These are phyloP conservation scores for Cordyceps farinosa DNA, from an alignment of 2,329 filamentous ascomycete genomes.

Conservation along the genomic window DNA sequence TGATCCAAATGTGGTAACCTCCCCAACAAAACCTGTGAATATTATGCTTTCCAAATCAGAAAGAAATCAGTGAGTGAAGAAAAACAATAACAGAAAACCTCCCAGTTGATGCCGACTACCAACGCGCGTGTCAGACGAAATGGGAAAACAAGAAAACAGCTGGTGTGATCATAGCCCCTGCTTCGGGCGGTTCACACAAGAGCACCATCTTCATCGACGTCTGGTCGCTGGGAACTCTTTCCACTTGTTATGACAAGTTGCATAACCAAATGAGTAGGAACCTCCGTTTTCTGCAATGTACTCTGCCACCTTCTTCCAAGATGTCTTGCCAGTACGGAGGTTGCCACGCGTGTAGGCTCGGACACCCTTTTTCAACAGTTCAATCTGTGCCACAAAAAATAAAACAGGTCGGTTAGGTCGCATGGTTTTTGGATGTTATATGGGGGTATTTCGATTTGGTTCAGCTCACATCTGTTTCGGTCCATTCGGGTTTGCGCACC, in stretches of 20 bases:
- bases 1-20: neutral
- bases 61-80: neutral
- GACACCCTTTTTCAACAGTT: slow-evolving; percentile 44
- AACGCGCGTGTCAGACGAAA: neutral
- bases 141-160: neutral
- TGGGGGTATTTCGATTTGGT: neutral
- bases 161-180: neutral
- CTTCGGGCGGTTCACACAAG: neutral
- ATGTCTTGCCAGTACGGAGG: slow-evolving; percentile 36
- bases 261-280: slow-evolving; percentile 56
- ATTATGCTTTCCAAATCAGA: slow-evolving; percentile 2
- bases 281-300: slow-evolving; percentile 51
- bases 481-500: slow-evolving; percentile 65
- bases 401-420: slow-evolving; percentile 7
- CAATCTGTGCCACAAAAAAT: slow-evolving; percentile 33
- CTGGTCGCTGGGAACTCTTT: slow-evolving; percentile 35
- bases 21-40: neutral
- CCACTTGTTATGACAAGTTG: slow-evolving; percentile 58
- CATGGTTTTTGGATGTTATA: neutral
- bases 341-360: slow-evolving; percentile 24
- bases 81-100: neutral
- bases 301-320: slow-evolving; percentile 56
- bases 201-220: neutral
- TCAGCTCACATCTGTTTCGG: slow-evolving; percentile 56
- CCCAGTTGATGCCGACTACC: neutral